A percentile compares a stretch with the other conserved stretches of the same genome.
These are phyloP conservation scores for Sphaerulina vaccinii DNA, from an alignment of 2,329 filamentous ascomycete genomes.

Conservation along the genomic window DNA sequence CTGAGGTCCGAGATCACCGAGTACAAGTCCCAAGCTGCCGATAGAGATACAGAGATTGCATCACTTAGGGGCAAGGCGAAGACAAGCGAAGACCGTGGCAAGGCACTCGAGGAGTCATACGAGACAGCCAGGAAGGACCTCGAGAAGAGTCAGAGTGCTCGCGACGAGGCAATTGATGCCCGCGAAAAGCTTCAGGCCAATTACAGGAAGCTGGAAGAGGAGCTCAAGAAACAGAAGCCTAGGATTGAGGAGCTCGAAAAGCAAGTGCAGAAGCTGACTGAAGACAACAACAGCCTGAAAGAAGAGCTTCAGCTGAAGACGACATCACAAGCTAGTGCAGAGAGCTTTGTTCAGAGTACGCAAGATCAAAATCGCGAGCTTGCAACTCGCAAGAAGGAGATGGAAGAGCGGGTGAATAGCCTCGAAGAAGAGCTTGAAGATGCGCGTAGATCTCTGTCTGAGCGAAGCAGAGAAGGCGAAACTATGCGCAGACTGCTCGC, in stretches of 20 bases:
- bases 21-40: constrained; percentile 67
- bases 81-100: constrained; percentile 68
- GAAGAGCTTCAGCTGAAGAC: constrained; percentile 83
- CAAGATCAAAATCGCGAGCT: constrained; percentile 88
- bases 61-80: constrained; percentile 74
- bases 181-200: constrained; percentile 71
- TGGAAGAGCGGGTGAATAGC: constrained; percentile 75
- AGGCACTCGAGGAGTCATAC: constrained; percentile 76
- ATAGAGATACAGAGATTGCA: constrained; percentile 76
- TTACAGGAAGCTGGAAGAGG: constrained; percentile 69
- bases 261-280: constrained; percentile 65
- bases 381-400: constrained; percentile 86
- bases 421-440: constrained; percentile 91
- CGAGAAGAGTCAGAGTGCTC: constrained; percentile 73
- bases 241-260: constrained; percentile 73
- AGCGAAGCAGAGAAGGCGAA: constrained; percentile 87
- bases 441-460: constrained; percentile 78
- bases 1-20: constrained; percentile 70
- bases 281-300: constrained; percentile 65
- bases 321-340: constrained; percentile 80
- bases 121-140: constrained; percentile 73
- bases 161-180: constrained; percentile 71
- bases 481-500: constrained; percentile 88
- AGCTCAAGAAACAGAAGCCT: constrained; percentile 57
- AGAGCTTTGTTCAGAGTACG: constrained; percentile 86